Evolutionary conservation across 108 stramenopile species (phyloP).

Genomic region (Fistulifera pelliculosa): DNA sequence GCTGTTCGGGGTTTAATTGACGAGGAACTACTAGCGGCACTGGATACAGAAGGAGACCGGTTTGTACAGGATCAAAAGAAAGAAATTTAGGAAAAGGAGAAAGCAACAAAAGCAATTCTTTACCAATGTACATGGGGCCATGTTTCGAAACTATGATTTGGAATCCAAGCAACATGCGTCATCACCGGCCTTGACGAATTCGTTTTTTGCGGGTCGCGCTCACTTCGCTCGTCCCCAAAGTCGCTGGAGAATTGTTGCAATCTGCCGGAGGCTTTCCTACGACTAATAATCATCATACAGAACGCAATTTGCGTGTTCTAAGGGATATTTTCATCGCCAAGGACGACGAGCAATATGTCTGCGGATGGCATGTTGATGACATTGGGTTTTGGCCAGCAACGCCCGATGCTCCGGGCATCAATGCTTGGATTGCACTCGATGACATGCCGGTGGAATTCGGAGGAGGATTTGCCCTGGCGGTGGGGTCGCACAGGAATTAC

Average conservation of each 20-base stretch:
- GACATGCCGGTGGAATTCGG: conserved; percentile 47
- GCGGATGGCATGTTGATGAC: conserved; percentile 82
- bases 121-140: conserved; percentile 41
- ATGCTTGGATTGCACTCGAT: conserved; percentile 79
- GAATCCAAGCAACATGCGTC: too few relatives aligned
- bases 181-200: conserved; percentile 1
- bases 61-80: conserved; percentile 16
- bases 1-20: conserved; percentile 50
- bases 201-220: conserved; percentile 30
- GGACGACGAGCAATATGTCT: conserved; percentile 59
- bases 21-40: conserved; percentile 9
- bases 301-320: conserved; percentile 24
- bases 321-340: conserved; percentile 59
- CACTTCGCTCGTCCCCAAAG: conserved; percentile 22
- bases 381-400: conserved; percentile 78
- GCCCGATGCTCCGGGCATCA: conserved; percentile 49
- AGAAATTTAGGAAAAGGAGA: not conserved
- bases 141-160: conserved; percentile 27
- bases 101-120: conserved; percentile 49
- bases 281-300: not conserved
- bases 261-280: not conserved
- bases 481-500: conserved; percentile 59
- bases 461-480: conserved; percentile 69
- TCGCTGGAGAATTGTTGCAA: conserved; percentile 21
- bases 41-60: conserved; percentile 21